These are phyloP conservation scores for Camelina neglecta DNA, from an alignment of 345 rosid genomes.

Conservation along the genomic window DNA sequence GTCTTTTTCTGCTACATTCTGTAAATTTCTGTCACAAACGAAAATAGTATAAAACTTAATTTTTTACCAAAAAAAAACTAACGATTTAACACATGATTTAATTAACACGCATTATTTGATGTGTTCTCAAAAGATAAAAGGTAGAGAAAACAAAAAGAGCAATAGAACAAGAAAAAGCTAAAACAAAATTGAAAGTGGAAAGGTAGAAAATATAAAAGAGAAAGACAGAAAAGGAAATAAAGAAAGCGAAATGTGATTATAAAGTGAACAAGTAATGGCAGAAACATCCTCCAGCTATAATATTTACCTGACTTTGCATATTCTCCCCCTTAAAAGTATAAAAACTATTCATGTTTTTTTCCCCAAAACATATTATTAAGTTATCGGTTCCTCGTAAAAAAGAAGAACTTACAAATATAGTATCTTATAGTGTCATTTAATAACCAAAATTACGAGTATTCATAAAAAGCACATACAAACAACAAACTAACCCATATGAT, in stretches of 20 bases:
- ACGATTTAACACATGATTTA: too few species aligned
- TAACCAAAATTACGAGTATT: not conserved
- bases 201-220: constrained; percentile 27
- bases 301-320: constrained; percentile 39
- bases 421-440: not conserved
- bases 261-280: constrained; percentile 39
- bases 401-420: not conserved
- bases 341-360: constrained; percentile 17
- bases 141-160: constrained; percentile 55
- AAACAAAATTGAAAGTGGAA: constrained; percentile 22
- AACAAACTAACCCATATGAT: not conserved
- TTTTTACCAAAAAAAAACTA: too few species aligned
- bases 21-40: too few species aligned
- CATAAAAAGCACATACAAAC: not conserved
- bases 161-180: constrained; percentile 47
- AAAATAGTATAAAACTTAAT: too few species aligned
- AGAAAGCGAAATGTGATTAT: constrained; percentile 57
- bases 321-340: constrained; percentile 24
- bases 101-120: constrained; percentile 8
- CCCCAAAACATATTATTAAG: constrained; percentile 11
- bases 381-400: constrained; percentile 22
- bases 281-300: constrained; percentile 30
- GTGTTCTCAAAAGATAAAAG: constrained; percentile 21
- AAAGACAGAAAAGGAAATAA: constrained; percentile 21
- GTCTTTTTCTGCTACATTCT: too few species aligned